Evolutionary conservation across 306 rosid species (phyloP), one percentile per base, ranked within the genome.

Genomic region (Pyrus bretschneideri): DNA sequence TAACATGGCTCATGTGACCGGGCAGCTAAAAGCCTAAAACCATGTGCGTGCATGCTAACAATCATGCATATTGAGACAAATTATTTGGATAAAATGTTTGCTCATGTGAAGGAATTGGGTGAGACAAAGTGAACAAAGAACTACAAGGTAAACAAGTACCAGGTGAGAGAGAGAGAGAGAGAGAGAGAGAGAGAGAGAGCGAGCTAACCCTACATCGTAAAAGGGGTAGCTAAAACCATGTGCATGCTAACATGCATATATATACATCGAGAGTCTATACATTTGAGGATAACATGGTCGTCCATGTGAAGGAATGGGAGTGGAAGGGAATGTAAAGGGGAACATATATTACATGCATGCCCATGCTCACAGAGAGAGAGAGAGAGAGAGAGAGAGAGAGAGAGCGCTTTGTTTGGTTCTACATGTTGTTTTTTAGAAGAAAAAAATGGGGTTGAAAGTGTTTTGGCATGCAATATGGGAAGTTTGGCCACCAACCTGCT

Each of bases 251-350:
- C 54, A 62, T 75, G 76, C 70, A n/a, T 29, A 57, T 45, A 11
- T 14, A 40, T 67, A 75, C 76, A 63, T 40, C 9, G 33, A 67
- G 38, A 22, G 55, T 46, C 67, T 52, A 4, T 46, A 12, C 17
- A 15, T 78, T 65, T 67, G 69, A 67, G 42, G 78, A 55, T 72
- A 81, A 69, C 83, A 73, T 82, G 82, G 64, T 33, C 45, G 25
- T 77, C 77, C 87, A 83, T 78, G 85, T 83, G 89, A 69, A 71
- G 74, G 83, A 72, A 83, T 76, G 87, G 81, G 71, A 68, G 70
- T 70, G 30, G n/a, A 42, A 62, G 18, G 71, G 33, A 58, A 66
- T 52, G 67, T 65, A 57, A 45, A 54, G 71, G 70, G 21, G 30
- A 30, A 27, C 29, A 22, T 44, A 35, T 35, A 73, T 73, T 40